A percentile compares a stretch with the other conserved stretches of the same genome.
phyloP scores from a whole-genome alignment of 1,139 yeast genomes.

The Geotrichum fermentans region DNA sequence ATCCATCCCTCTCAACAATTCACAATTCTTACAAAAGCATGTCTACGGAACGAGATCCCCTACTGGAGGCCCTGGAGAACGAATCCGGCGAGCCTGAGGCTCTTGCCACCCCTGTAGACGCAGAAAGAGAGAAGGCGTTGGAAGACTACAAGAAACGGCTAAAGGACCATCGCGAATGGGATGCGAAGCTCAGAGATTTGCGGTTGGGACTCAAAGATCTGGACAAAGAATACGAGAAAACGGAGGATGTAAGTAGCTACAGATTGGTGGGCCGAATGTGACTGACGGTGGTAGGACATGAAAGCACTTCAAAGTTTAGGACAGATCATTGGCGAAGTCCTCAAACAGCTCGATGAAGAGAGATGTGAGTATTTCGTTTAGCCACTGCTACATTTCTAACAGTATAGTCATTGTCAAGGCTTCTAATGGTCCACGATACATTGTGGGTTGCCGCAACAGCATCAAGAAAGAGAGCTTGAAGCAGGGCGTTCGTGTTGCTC shows the following conservation, averaged over 20 bases:
- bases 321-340: constrained; percentile 94
- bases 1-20: too few species aligned
- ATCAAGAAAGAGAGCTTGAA: constrained; percentile 76
- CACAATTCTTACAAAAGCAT: constrained; percentile 1
- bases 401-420: constrained; percentile 76
- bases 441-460: constrained; percentile 94
- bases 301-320: constrained; percentile 97
- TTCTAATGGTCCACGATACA: constrained; percentile 94
- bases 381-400: neutral
- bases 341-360: constrained; percentile 93
- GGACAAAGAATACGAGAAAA: constrained; percentile 81
- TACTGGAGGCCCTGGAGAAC: constrained; percentile 33
- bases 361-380: constrained; percentile 42
- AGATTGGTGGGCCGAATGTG: too few species aligned
- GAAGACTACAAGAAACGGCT: constrained; percentile 77
- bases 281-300: constrained; percentile 49
- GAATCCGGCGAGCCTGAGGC: constrained; percentile 25
- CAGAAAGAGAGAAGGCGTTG: constrained; percentile 77
- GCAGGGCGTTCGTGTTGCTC: constrained; percentile 93
- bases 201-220: constrained; percentile 78
- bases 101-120: constrained; percentile 42
- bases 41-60: constrained; percentile 32
- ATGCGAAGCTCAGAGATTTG: constrained; percentile 79
- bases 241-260: constrained; percentile 59
- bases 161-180: constrained; percentile 92